A percentile compares a stretch with the other conserved stretches of the same genome.
These are phyloP conservation scores for Cinnamomum chago DNA, from an alignment of 164 flowering plant species.

Conservation along the genomic window DNA sequence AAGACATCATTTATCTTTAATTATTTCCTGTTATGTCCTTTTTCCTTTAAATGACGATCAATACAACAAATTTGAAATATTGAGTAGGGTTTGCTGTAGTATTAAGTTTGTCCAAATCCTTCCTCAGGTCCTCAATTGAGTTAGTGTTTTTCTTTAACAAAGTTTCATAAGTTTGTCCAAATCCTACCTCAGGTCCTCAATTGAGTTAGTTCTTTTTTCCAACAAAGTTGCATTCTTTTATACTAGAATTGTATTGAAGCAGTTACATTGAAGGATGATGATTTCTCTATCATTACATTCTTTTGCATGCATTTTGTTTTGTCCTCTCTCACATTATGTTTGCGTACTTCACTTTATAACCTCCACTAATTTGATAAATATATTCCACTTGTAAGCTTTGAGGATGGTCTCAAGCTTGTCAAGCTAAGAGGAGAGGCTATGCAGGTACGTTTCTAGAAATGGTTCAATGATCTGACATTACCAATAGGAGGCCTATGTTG, in stretches of 20 bases:
- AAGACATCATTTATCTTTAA: background rate
- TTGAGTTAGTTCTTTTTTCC: too few species aligned
- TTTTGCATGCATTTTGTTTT: background rate
- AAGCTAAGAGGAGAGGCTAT: slow-evolving; percentile 97
- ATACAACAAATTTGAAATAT: too few species aligned
- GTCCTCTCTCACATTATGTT: background rate
- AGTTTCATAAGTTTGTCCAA: too few species aligned
- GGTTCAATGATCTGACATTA: background rate
- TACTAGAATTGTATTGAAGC: too few species aligned
- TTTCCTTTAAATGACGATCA: too few species aligned
- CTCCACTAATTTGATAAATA: background rate
- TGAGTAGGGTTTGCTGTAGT: too few species aligned
- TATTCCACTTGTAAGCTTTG: slow-evolving; percentile 52
- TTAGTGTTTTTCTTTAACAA: too few species aligned
- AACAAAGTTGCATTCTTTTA: too few species aligned
- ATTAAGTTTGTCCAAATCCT: too few species aligned
- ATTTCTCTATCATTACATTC: background rate
- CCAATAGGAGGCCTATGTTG: background rate
- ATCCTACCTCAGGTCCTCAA: too few species aligned
- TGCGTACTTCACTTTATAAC: background rate
- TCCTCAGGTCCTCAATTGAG: too few species aligned
- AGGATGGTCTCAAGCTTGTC: slow-evolving; percentile 97
- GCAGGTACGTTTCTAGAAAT: slow-evolving; percentile 54
- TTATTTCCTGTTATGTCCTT: too few species aligned
- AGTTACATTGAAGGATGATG: background rate